Evolutionary conservation across 257 asterid genomes (phyloP).

Genomic region (Solanum lycopersicoides): DNA sequence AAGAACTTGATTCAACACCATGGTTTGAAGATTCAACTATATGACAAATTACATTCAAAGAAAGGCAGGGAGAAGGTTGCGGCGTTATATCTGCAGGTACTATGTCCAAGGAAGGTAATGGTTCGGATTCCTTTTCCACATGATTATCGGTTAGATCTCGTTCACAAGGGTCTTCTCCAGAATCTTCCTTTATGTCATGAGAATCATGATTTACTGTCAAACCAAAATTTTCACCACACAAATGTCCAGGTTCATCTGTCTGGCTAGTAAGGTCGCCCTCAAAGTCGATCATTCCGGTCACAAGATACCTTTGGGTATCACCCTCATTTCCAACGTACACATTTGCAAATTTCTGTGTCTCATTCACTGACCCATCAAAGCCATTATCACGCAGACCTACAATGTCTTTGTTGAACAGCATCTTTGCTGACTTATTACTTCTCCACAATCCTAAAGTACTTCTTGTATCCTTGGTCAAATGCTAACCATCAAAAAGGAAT

Average conservation of each 20-base stretch:
- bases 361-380: slow-evolving; percentile 56
- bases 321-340: slow-evolving; percentile 43
- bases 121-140: slow-evolving; percentile 19
- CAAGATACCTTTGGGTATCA: slow-evolving; percentile 25
- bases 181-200: slow-evolving; percentile 1
- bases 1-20: slow-evolving; percentile 47
- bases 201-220: neutral
- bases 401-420: slow-evolving; percentile 46
- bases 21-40: slow-evolving; percentile 71
- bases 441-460: neutral
- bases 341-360: slow-evolving; percentile 47
- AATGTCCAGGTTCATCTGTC: neutral
- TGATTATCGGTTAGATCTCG: slow-evolving; percentile 27
- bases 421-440: slow-evolving; percentile 13
- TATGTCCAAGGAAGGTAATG: slow-evolving; percentile 32
- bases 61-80: slow-evolving; percentile 19
- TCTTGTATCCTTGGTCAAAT: neutral
- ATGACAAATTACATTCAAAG: slow-evolving; percentile 26
- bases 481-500: neutral
- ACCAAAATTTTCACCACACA: neutral
- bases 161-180: slow-evolving; percentile 17
- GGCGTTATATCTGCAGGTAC: slow-evolving; percentile 24
- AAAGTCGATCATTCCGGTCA: slow-evolving; percentile 25
- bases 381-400: slow-evolving; percentile 54
- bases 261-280: slow-evolving; percentile 8